Conservation (phyloP, 495 filamentous ascomycete genomes). For the Hypoxylon perforatum region DNA sequence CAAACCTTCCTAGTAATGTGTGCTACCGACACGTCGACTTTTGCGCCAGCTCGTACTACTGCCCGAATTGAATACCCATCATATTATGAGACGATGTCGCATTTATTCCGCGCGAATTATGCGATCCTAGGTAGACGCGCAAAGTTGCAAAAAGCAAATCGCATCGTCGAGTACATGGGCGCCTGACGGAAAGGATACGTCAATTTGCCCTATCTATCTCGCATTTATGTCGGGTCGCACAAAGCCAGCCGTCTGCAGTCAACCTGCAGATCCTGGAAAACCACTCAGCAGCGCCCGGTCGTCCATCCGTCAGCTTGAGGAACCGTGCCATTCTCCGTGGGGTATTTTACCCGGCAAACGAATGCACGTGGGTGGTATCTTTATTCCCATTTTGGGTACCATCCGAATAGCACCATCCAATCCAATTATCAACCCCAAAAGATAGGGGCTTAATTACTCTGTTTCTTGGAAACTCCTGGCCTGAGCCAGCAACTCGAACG, state of each 20-base stretch:
- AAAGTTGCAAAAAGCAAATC: background rate
- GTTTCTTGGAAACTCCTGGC: background rate
- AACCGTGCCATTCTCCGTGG: constrained; percentile 36
- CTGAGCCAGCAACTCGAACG: constrained; percentile 9
- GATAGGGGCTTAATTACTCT: constrained; percentile 5
- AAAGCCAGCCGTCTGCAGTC: constrained; percentile 33
- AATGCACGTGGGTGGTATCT: constrained; percentile 40
- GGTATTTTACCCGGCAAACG: constrained; percentile 36
- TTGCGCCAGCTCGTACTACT: background rate
- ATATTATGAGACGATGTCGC: background rate
- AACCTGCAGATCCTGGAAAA: constrained; percentile 40
- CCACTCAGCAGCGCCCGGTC: constrained; percentile 31
- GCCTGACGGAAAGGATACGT: constrained; percentile 6
- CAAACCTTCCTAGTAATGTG: background rate
- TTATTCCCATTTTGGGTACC: constrained; percentile 34
- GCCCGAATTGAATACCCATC: background rate
- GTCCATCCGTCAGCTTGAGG: constrained; percentile 13
- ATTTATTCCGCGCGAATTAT: background rate
- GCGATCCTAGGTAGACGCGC: background rate
- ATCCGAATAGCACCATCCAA: constrained; percentile 17
- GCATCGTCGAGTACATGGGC: background rate
- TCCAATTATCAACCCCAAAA: background rate
- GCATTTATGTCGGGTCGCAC: constrained; percentile 33
- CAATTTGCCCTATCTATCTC: constrained; percentile 24
- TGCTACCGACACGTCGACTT: constrained; percentile 1